Evolutionary conservation across 805 yeast genomes (phyloP), one percentile per base, ranked within the genome.

Genomic region (Cyberlindnera bimundalis): DNA sequence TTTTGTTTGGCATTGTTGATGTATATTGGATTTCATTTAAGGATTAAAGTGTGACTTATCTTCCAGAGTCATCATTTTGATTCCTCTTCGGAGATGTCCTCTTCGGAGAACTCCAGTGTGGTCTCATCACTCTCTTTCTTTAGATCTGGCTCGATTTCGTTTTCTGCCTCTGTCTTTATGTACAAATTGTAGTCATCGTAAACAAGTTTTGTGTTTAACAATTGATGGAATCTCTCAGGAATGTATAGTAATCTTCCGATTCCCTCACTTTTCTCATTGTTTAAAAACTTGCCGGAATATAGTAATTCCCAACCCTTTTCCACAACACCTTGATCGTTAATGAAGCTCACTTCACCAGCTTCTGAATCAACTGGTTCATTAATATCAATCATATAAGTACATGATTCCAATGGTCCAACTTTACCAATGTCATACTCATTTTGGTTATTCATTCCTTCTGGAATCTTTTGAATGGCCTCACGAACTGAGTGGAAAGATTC

Each of bases 361-460:
- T 66, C 72, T 1, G 45, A 10, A 47, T 74, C 70, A n/a, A 71
- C 68, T 2, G 73, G 68, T 41, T 70, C 67, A 33, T 70, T 62
- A 30, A 81, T 71, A 60, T 90, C 97, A 30, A 90, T 65, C 41
- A 76, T 75, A 53, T 73, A 89, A 46, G 83, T 81, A 64, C 98
- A 90, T 7, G 64, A 48, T 0, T 61, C 63, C 24, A 78, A 60
- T 2, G 65, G 58, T 9, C 70, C 61, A 4, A 86, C 62, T 48
- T 82, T 80, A 10, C 73, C 74, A 2, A 67, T 62, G 35, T 85
- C 89, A 53, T 78, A 88, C 32, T 62, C 43, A 57, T 91, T 90
- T 51, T 68, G 64, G 52, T 88, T 81, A 57, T 91, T 90, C 88
- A 87, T 84, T 5, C 80, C 76, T 1, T 48, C 35, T 1, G 95